Evolutionary conservation across 768 basidiomycete species (phyloP).

Genomic region (Phanerodontia chrysosporium): DNA sequence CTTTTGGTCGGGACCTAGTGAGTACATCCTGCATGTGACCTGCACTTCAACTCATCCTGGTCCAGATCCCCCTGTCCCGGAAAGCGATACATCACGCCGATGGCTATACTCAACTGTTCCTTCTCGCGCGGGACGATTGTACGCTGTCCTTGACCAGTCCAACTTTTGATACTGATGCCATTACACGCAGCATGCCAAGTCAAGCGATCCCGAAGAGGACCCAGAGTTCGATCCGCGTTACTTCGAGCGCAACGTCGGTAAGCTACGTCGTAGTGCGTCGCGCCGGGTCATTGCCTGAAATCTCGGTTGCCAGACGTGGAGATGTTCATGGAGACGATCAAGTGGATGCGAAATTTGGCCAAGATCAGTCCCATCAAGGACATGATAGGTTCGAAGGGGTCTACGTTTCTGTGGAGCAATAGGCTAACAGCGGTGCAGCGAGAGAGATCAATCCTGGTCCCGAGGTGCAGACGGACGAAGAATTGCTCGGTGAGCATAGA

Average conservation of each 20-base stretch:
- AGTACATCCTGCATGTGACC: neutral
- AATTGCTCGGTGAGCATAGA: too few relatives aligned
- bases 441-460: too few relatives aligned
- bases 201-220: conserved; percentile 18
- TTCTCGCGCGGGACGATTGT: conserved; percentile 28
- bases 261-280: neutral
- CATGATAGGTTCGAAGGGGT: too few relatives aligned
- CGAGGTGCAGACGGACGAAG: too few relatives aligned
- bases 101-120: conserved; percentile 17
- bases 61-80: conserved; percentile 11
- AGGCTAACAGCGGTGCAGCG: too few relatives aligned
- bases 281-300: too few relatives aligned
- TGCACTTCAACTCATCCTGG: neutral
- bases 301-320: conserved; percentile 14
- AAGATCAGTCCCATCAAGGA: conserved; percentile 18
- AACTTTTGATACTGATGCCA: neutral
- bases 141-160: neutral
- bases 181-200: conserved; percentile 16
- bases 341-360: conserved; percentile 18
- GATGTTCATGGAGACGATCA: conserved; percentile 18
- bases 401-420: too few relatives aligned
- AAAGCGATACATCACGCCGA: conserved; percentile 24
- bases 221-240: conserved; percentile 26
- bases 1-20: neutral
- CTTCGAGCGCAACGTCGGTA: conserved; percentile 21